Conservation (phyloP, 352 stramenopile genomes). For the Lagenidium giganteum region DNA sequence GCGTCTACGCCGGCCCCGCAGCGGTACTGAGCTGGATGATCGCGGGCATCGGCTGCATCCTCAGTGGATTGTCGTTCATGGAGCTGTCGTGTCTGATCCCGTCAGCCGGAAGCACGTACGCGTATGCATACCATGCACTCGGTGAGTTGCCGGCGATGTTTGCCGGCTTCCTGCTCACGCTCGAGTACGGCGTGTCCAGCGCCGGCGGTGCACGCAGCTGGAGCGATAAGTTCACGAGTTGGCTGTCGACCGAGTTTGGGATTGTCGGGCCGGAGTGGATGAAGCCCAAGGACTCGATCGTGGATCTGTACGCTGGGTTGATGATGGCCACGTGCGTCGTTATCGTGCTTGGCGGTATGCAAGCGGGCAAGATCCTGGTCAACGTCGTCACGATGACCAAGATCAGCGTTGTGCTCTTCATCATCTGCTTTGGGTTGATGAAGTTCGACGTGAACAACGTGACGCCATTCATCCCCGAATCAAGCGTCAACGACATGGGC, state of each 20-base stretch:
- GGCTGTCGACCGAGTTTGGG: constrained; percentile 52
- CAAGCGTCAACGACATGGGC: constrained; percentile 20
- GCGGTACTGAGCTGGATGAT: constrained; percentile 85
- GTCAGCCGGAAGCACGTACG: constrained; percentile 89
- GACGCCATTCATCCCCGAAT: constrained; percentile 72
- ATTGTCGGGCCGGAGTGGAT: constrained; percentile 48
- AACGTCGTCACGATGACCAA: constrained; percentile 90
- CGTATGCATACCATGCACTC: constrained; percentile 91
- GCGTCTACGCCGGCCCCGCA: constrained; percentile 60
- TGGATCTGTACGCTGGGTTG: constrained; percentile 74
- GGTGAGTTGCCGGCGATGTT: constrained; percentile 91
- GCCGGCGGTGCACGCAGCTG: constrained; percentile 89
- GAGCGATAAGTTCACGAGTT: constrained; percentile 92
- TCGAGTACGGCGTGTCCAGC: constrained; percentile 92
- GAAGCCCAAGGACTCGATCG: constrained; percentile 48
- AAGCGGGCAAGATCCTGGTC: constrained; percentile 84
- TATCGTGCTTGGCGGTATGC: constrained; percentile 81
- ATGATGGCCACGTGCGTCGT: constrained; percentile 62
- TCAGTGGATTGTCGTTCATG: constrained; percentile 88
- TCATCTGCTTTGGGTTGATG: constrained; percentile 85
- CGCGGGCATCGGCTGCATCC: constrained; percentile 67
- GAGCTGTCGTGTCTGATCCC: constrained; percentile 87
- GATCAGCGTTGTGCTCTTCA: constrained; percentile 89
- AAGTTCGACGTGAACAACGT: constrained; percentile 84
- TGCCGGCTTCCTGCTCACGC: constrained; percentile 83